Base-by-base conservation (phyloP, 129 eudicot species). In the Centella asiatica region DNA sequence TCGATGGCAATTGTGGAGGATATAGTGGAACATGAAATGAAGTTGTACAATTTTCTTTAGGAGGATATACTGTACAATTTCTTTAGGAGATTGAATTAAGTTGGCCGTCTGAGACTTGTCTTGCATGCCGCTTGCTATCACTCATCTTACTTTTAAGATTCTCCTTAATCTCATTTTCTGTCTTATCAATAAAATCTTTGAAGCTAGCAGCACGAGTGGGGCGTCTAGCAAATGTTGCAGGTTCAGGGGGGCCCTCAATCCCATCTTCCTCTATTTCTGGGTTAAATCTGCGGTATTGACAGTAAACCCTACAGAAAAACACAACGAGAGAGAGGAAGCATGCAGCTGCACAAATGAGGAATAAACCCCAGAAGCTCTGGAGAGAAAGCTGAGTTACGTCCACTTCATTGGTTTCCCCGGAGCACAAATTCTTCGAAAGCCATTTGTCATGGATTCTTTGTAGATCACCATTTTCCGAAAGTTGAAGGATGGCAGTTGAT, bases 331-430 rank as follows among this genome's bases (percentile, higher is more conserved):
- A 63, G 18, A 80, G 3, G 51, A 72, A 19, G 62, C 85, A 72
- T 1, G 71, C 66, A 24, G 56, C 44, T 13, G 82, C 79, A 36
- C 78, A 76, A 2, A 80, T 57, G 28, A 80, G 69, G 65, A 72
- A 80, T 44, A 80, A 73, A 22, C 82, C 81, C 85, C 85, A 80
- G 56, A 80, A 80, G 72, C 72, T 80, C 17, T 13, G 65, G n/a
- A 80, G 65, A 8, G 78, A 72, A 13, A 76, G 85, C 44, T 58
- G 62, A 18, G 33, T 59, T 0, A 44, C 56, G n/a, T 76, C 76
- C n/a, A 50, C 31, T 62, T 63, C 23, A 11, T n/a, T 44, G 26
- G 12, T 29, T 48, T 60, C 52, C 8, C 53, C 56, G 4, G 76
- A 50, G 67, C 76, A 77, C 4, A 4, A n/a, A 47, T 53, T 69